Evolutionary conservation across 2,329 filamentous ascomycete genomes (phyloP).

Genomic region (Sporothrix brasiliensis): DNA sequence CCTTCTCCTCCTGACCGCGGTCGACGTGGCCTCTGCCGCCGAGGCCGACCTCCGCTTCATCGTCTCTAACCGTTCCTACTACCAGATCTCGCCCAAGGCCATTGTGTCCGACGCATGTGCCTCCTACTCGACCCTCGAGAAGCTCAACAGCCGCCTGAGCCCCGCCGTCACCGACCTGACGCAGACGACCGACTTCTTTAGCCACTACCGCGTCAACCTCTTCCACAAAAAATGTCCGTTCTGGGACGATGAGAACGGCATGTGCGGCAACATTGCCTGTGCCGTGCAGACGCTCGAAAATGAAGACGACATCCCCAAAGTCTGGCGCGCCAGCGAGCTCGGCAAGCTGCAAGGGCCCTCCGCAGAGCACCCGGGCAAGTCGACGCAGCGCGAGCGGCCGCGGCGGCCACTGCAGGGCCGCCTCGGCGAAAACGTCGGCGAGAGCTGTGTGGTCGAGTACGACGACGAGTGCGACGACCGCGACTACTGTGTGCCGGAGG

Average conservation of each 20-base stretch:
- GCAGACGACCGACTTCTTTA: slow-evolving; percentile 92
- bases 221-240: slow-evolving; percentile 95
- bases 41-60: slow-evolving; percentile 35
- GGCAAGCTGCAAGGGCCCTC: slow-evolving; percentile 90
- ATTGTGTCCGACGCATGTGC: slow-evolving; percentile 94
- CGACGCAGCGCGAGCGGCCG: slow-evolving; percentile 69
- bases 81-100: slow-evolving; percentile 80
- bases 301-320: slow-evolving; percentile 86
- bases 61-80: slow-evolving; percentile 47
- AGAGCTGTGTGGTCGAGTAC: slow-evolving; percentile 96
- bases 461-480: slow-evolving; percentile 96
- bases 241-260: slow-evolving; percentile 88
- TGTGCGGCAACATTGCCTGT: slow-evolving; percentile 97
- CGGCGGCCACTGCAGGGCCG: slow-evolving; percentile 77
- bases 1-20: slow-evolving; percentile 34
- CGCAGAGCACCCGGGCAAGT: slow-evolving; percentile 82
- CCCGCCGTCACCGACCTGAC: slow-evolving; percentile 80
- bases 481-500: slow-evolving; percentile 95
- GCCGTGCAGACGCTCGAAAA: slow-evolving; percentile 94
- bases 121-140: slow-evolving; percentile 87
- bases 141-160: slow-evolving; percentile 74
- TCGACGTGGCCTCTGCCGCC: neutral
- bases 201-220: slow-evolving; percentile 92
- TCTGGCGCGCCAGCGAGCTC: slow-evolving; percentile 90
- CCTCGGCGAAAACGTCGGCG: slow-evolving; percentile 82